Evolutionary conservation across 441 rosid species (phyloP), one percentile per base, ranked within the genome.

Genomic region (Adansonia gregorii): DNA sequence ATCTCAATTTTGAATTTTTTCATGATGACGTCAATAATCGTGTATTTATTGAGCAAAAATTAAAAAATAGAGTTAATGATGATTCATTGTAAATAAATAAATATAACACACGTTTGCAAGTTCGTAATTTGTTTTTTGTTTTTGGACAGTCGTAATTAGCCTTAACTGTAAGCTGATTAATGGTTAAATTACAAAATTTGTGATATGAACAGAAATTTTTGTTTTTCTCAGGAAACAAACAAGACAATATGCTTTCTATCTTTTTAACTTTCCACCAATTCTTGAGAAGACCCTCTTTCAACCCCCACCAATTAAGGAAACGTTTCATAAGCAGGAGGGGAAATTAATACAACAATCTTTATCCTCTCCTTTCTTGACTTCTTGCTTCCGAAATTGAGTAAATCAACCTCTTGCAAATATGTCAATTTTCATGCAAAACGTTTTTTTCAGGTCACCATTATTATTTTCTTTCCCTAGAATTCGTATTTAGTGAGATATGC

Each of bases 271-370:
- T 71, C 48, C 61, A 71, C n/a, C 63, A 52, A 52, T 8, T 60
- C 8, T 51, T 6, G 60, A 24, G 59, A 41, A 69, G 49, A 22
- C 73, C 73, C 7, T 49, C 35, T 48, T 7, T 15, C 24, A 12
- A 12, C 73, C 58, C 73, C 58, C 43, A 22, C 43, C 73, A 22
- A 69, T 69, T 22, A 49, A 69, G 43, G 73, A 22, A 66, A 49
- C 48, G 56, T 46, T 27, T 68, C 72, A 48, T 12, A 19, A 20
- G 56, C 19, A 68, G 19, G 35, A 67, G 52, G 35, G 19, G 0
- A 39, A 39, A 65, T 35, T 61, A 24, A 43, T 17, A 43, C 17
- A 27, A 63, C 3, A 15, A 10, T 0, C 8, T 22, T 15, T 48
- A 46, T 11, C 54, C 9, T n/a, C 1, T 67, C 31, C 24, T 12